A percentile compares a stretch with the other conserved stretches of the same genome.
These are phyloP conservation scores for Fusarium caatingaense DNA, from an alignment of 2,329 filamentous ascomycete species.

Conservation along the genomic window DNA sequence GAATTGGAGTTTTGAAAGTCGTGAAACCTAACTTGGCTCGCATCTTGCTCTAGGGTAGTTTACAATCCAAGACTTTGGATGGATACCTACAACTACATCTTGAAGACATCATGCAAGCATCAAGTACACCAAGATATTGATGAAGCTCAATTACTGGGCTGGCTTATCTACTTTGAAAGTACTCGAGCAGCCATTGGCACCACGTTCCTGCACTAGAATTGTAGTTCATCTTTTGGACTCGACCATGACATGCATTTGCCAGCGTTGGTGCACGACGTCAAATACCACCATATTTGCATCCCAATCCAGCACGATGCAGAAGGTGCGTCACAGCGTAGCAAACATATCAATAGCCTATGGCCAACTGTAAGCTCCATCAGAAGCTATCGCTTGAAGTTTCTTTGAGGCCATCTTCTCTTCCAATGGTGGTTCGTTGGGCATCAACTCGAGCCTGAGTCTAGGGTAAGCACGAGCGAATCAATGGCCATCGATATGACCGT, in stretches of 20 bases:
- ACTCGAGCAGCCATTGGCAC: constrained; percentile 15
- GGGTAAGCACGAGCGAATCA: constrained; percentile 33
- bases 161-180: neutral
- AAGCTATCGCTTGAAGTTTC: constrained; percentile 10
- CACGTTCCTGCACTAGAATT: constrained; percentile 27
- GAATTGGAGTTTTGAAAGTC: neutral
- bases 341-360: constrained; percentile 5
- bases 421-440: constrained; percentile 39
- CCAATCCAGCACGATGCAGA: constrained; percentile 31
- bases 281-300: neutral
- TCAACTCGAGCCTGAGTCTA: constrained; percentile 36
- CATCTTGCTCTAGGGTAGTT: constrained; percentile 23
- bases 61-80: neutral
- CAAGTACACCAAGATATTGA: neutral
- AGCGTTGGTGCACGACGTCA: constrained; percentile 21
- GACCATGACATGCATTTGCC: constrained; percentile 1
- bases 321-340: constrained; percentile 18
- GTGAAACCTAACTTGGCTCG: neutral
- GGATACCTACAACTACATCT: constrained; percentile 3
- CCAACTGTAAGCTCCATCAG: constrained; percentile 11
- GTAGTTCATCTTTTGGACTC: constrained; percentile 23
- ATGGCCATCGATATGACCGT: neutral
- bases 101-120: neutral
- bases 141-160: neutral
- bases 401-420: constrained; percentile 22